Base-by-base conservation (phyloP, 148 eudicot genomes). In the Rhododendron henanense region DNA sequence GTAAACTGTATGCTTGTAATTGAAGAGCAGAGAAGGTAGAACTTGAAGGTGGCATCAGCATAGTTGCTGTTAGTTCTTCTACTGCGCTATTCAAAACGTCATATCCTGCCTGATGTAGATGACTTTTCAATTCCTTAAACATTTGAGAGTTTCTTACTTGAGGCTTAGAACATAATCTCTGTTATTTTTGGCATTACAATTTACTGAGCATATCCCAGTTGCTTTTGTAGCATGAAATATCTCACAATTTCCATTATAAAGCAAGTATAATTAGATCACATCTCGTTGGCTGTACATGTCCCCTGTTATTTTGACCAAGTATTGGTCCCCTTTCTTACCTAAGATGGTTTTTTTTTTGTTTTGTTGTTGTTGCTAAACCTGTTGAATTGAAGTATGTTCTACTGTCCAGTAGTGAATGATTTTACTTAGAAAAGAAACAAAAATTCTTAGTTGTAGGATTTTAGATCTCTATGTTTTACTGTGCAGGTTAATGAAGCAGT, bases 401-500 rank as follows among this genome's bases (percentile, higher is more conserved):
- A 16, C 61, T 16, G 11, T 47, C 25, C 33, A 9, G 4, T 10
- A 31, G 65, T 48, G 63, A 41, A 33, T 84, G 14, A 33, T 13
- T 23, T 61, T 37, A 41, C 84, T 8, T 35, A 1, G 48, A 51
- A 71, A 84, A 28, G 39, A 25, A 35, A 25, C 35, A 67, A 83
- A 6, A n/a, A 10, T 44, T 18, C 21, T 47, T 33, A 82, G 37
- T 19, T 57, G 25, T 28, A 15, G 59, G 31, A 16, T 83, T 82
- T 45, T 47, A 65, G 45, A 75, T 86, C 79, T 44, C 69, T 76
- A 81, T 59, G 83, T 83, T 45, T 59, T 86, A 76, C 41, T 86
- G 77, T 85, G 87, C 94, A 97, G 98, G 94, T 94, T 65, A 94
- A 93, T 81, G 99, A 97, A 92, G 98, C 98, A 63, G 99, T 97